Evolutionary conservation across 129 eudicot species (phyloP).

Genomic region (Silybum marianum): DNA sequence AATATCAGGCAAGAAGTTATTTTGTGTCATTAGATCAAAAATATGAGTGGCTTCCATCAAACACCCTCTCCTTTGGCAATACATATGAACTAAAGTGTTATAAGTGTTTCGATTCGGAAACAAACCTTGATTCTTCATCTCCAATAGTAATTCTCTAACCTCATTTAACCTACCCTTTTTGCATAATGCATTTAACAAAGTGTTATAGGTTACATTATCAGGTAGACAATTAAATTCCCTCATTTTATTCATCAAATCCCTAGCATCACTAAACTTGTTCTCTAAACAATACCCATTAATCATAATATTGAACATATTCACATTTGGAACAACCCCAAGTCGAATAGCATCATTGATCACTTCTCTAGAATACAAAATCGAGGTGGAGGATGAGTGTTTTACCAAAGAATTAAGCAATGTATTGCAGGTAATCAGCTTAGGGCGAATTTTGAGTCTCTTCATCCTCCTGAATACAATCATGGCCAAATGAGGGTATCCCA

Average conservation of each 20-base stretch:
- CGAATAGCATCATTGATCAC: conserved; percentile 51
- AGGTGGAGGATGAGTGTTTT: conserved; percentile 40
- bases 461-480: conserved; percentile 63
- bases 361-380: conserved; percentile 45
- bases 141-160: conserved; percentile 55
- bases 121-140: conserved; percentile 67
- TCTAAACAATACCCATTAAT: conserved; percentile 65
- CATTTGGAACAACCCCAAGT: conserved; percentile 58
- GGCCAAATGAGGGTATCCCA: conserved; percentile 59
- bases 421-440: conserved; percentile 61
- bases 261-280: conserved; percentile 55
- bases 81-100: conserved; percentile 70
- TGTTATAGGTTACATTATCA: conserved; percentile 81
- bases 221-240: conserved; percentile 53
- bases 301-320: conserved; percentile 66
- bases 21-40: conserved; percentile 71
- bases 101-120: conserved; percentile 67
- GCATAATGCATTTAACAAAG: conserved; percentile 56
- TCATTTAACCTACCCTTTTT: conserved; percentile 67
- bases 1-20: conserved; percentile 62
- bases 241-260: conserved; percentile 57
- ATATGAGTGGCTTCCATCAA: conserved; percentile 63
- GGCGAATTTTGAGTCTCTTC: conserved; percentile 52
- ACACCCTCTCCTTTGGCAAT: conserved; percentile 66
- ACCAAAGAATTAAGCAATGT: conserved; percentile 67